Base-by-base conservation (phyloP, 768 basidiomycete genomes). In the Boletus rufocinnamomeus region DNA sequence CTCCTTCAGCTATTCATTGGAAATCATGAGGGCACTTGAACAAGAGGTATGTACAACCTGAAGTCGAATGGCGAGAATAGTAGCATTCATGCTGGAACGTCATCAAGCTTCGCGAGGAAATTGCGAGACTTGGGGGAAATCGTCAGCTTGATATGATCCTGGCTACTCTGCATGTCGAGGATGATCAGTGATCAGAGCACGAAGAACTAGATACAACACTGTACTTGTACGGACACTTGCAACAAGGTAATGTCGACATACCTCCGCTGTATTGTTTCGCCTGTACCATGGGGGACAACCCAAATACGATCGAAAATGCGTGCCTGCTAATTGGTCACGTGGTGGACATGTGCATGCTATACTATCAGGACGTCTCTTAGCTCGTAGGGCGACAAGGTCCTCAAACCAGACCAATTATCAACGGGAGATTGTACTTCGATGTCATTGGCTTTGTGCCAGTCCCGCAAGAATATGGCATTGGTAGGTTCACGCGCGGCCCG, bases 1-100 rank as follows among this genome's bases (percentile, higher is more conserved):
- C 35, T 95, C 94, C 0, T 96, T 98, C 63, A 86, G 82, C 2
- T 98, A 98, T 69, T 97, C 95, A 0, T 69, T 86, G 5, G 70
- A 74, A 0, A 91, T 97, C 4, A 76, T 98, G 54, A 67, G 71
- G 16, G 80, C 73, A 3, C 76, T 98, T 5, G 89, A 91, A 61
- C 67, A 65, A 28, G 89, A 93, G 74, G 71, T 72, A 11, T 16
- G 66, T 59, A 44, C 10, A 47, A 19, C 13, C 1, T 6, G 2
- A n/a, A n/a, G 3, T 23, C 6, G 10, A 16, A 13, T 45, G 13
- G 7, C 38, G 14, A 21, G 9, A 14, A 27, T 8, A 25, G 6
- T 4, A 23, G 3, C 6, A 14, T 46, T 66, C 10, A 55, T 13
- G 23, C 17, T 25, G 25, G 44, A 25, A 6, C 7, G 3, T 37